Conservation (phyloP, 164 flowering plant species). For the Vitis labrusca region DNA sequence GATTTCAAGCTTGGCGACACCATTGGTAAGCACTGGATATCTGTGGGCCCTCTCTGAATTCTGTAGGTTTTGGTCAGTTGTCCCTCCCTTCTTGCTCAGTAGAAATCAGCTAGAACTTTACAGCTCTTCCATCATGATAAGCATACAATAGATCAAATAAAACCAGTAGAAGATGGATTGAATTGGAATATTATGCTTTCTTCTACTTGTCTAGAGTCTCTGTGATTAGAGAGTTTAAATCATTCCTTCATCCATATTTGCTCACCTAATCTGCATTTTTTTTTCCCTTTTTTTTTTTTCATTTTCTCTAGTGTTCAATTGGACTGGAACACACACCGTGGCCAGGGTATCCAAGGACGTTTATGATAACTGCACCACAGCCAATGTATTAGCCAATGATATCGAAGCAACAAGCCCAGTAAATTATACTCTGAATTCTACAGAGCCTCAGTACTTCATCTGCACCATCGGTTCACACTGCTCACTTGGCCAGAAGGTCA, state of each 20-base stretch:
- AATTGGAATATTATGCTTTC: too few species aligned
- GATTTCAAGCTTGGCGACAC: constrained; percentile 7
- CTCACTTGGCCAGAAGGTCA: constrained; percentile 17
- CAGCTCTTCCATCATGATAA: too few species aligned
- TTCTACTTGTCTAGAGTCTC: too few species aligned
- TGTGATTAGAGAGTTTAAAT: too few species aligned
- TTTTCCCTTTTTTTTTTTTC: neutral
- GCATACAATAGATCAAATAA: too few species aligned
- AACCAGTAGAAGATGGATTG: too few species aligned
- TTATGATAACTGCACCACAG: constrained; percentile 15
- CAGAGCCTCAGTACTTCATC: constrained; percentile 20
- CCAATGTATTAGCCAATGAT: too few species aligned
- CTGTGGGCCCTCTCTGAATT: too few species aligned
- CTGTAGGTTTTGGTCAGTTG: too few species aligned
- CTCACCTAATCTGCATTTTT: neutral
- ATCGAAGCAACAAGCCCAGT: neutral
- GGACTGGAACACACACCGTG: constrained; percentile 11
- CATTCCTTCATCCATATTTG: too few species aligned
- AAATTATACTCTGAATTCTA: constrained; percentile 3
- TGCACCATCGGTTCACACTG: constrained; percentile 26
- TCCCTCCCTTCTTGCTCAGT: too few species aligned
- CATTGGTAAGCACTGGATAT: neutral
- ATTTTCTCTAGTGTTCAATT: constrained; percentile 11
- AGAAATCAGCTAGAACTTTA: too few species aligned
- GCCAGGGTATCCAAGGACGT: constrained; percentile 9